phyloP scores from a whole-genome alignment of 1,284 basidiomycete species.

The Leccinum subrobustum region DNA sequence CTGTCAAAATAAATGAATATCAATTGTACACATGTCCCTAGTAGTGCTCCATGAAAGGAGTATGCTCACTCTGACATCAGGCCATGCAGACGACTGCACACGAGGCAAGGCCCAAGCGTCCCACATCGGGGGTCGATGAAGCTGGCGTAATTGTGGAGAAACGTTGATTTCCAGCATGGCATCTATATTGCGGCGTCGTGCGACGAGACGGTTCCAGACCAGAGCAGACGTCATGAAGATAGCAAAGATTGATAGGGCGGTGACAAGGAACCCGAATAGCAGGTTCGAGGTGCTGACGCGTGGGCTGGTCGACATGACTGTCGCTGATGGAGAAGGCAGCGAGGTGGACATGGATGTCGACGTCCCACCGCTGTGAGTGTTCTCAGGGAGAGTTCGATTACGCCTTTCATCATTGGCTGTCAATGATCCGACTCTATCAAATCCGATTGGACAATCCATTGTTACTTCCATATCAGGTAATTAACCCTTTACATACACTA shows the following conservation, averaged over 20 bases:
- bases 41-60: not conserved
- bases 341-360: constrained; percentile 28
- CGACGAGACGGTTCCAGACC: constrained; percentile 34
- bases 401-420: not conserved
- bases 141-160: not conserved
- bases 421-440: constrained; percentile 11
- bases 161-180: constrained; percentile 10
- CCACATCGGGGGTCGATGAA: constrained; percentile 24
- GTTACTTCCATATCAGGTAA: constrained; percentile 5
- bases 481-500: constrained; percentile 5
- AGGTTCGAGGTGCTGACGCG: constrained; percentile 24
- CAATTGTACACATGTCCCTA: not conserved
- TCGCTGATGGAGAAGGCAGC: constrained; percentile 5
- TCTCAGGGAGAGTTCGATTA: constrained; percentile 9
- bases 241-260: constrained; percentile 30
- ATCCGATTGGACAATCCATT: constrained; percentile 3
- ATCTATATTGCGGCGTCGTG: constrained; percentile 29
- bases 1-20: constrained; percentile 17
- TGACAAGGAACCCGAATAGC: constrained; percentile 34
- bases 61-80: constrained; percentile 23
- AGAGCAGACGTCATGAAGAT: constrained; percentile 33
- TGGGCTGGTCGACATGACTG: not conserved
- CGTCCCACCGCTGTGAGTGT: constrained; percentile 7
- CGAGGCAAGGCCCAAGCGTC: constrained; percentile 17
- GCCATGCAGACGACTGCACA: constrained; percentile 15